phyloP scores from a whole-genome alignment of 2,329 filamentous ascomycete genomes.

The Paraphaeosphaeria sporulosa region DNA sequence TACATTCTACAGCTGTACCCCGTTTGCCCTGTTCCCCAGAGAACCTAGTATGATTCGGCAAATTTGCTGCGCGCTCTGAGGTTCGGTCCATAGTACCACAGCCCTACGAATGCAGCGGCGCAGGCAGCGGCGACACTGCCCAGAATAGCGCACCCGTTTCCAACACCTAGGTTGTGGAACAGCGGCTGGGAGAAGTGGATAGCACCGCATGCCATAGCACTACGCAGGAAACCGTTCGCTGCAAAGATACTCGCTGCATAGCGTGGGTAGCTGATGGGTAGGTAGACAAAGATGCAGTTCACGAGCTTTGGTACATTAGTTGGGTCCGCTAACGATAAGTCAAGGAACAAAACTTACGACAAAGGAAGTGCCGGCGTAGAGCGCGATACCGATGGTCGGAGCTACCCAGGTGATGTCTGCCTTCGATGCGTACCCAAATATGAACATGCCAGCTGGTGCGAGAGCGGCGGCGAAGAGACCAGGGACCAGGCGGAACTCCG shows the following conservation, averaged over 20 bases:
- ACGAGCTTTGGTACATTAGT: conserved; percentile 11
- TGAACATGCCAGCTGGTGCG: conserved; percentile 11
- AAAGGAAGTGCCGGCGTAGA: conserved; percentile 40
- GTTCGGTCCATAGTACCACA: conserved; percentile 63
- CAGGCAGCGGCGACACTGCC: conserved; percentile 49
- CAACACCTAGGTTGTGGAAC: conserved; percentile 64
- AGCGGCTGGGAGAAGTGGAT: conserved; percentile 66
- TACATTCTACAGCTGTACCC: neutral
- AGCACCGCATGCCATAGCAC: conserved; percentile 61
- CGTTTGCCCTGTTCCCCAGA: neutral
- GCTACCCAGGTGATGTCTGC: conserved; percentile 7
- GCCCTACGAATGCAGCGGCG: conserved; percentile 61
- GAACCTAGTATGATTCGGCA: conserved; percentile 9
- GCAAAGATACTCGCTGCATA: conserved; percentile 16
- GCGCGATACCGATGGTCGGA: conserved; percentile 51
- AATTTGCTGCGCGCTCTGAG: conserved; percentile 14
- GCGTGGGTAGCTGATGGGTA: conserved; percentile 13
- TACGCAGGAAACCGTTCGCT: conserved; percentile 12
- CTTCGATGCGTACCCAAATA: conserved; percentile 13
- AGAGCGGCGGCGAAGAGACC: conserved; percentile 9
- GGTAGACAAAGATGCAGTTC: conserved; percentile 61
- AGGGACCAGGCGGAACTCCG: conserved; percentile 10
- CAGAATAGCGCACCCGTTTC: conserved; percentile 62
- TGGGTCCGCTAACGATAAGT: conserved; percentile 26
- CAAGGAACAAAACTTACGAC: neutral